Evolutionary conservation across 1,284 basidiomycete genomes (phyloP).

Genomic region (Tilletia setariae): DNA sequence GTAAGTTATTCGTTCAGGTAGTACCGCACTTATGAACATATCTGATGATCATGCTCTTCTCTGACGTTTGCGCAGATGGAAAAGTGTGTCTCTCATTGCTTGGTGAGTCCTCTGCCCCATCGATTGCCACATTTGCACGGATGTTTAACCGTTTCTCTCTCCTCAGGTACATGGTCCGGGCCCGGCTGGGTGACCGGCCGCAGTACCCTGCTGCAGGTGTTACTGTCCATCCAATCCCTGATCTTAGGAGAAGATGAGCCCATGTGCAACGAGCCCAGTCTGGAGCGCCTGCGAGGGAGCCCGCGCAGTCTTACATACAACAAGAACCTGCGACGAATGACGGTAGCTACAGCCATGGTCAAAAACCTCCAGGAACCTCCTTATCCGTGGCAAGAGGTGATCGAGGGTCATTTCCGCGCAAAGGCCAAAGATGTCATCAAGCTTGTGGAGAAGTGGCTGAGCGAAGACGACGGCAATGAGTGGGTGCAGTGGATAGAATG

Average conservation of each 20-base stretch:
- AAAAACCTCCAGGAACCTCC: conserved; percentile 75
- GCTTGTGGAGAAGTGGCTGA: conserved; percentile 77
- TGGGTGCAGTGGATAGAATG: background rate
- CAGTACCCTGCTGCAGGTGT: conserved; percentile 72
- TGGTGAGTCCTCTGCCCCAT: conserved; percentile 45
- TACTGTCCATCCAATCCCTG: conserved; percentile 91
- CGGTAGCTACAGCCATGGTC: conserved; percentile 61
- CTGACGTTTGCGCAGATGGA: conserved; percentile 59
- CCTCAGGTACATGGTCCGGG: conserved; percentile 59
- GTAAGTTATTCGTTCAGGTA: background rate
- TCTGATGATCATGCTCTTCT: background rate
- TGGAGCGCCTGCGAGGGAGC: background rate
- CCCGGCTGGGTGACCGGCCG: conserved; percentile 83
- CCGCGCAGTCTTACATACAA: background rate
- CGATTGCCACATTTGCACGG: no score
- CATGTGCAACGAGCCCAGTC: conserved; percentile 77
- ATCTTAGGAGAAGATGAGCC: conserved; percentile 74
- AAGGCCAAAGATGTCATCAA: conserved; percentile 68
- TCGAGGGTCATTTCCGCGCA: conserved; percentile 82
- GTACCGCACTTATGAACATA: background rate
- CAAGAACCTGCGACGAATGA: conserved; percentile 18
- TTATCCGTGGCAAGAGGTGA: conserved; percentile 74
- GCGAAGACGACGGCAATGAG: conserved; percentile 65
- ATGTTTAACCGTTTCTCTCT: no score
- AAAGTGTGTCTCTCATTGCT: conserved; percentile 86